Percentiles rank a stretch among this genome's conserved stretches.
These are phyloP conservation scores for Tetrapisispora iriomotensis DNA, from an alignment of 805 yeast species.

Conservation along the genomic window DNA sequence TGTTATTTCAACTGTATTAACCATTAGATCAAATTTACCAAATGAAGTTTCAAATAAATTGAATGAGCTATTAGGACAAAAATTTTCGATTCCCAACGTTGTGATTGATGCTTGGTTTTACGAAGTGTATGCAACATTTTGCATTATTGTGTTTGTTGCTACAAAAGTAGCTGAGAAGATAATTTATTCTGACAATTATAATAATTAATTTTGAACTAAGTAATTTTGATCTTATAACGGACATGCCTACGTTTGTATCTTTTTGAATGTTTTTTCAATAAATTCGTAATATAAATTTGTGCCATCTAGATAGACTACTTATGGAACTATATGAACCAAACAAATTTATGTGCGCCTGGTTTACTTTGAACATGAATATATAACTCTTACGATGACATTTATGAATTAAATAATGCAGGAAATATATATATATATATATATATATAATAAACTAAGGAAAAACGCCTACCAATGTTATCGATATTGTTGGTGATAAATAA, in stretches of 20 bases:
- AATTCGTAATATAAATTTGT: too few relatives aligned
- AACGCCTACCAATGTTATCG: not conserved
- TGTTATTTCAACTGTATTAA: constrained; percentile 32
- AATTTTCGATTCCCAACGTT: constrained; percentile 21
- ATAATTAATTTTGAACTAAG: not conserved
- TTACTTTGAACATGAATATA: too few relatives aligned
- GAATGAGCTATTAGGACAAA: constrained; percentile 26
- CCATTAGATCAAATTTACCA: constrained; percentile 33
- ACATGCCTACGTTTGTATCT: too few relatives aligned
- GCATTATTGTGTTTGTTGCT: constrained; percentile 23
- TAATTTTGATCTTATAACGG: too few relatives aligned
- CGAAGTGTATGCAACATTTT: constrained; percentile 28
- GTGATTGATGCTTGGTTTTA: constrained; percentile 35
- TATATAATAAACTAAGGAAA: constrained; percentile 1
- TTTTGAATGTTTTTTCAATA: too few relatives aligned
- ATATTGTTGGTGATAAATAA: not conserved
- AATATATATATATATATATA: not conserved
- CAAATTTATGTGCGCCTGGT: too few relatives aligned
- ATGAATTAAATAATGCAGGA: too few relatives aligned
- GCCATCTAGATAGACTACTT: too few relatives aligned
- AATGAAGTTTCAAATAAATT: constrained; percentile 26
- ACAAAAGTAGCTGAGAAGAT: constrained; percentile 23
- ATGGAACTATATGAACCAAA: too few relatives aligned
- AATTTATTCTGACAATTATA: constrained; percentile 1
- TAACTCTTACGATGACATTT: too few relatives aligned